phyloP scores from a whole-genome alignment of 139 green algal genomes.

The Chlamydomonas urium region DNA sequence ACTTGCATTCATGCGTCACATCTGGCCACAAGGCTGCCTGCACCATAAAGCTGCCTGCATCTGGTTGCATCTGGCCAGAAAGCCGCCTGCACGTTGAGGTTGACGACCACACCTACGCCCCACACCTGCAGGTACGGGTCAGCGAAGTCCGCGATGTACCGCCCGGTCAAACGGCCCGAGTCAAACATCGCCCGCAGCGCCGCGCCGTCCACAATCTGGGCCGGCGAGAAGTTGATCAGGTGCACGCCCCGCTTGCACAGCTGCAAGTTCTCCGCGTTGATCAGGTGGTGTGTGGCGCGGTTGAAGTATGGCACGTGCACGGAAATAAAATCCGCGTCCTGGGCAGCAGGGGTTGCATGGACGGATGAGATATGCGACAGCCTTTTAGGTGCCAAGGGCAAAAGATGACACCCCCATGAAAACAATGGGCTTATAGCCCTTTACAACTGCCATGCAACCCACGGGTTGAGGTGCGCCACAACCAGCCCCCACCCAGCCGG shows the following conservation, averaged over 20 bases:
- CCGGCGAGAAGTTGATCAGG: not conserved
- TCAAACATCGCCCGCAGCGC: not conserved
- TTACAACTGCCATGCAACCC: not conserved
- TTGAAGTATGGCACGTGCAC: not conserved
- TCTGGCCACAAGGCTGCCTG: no score
- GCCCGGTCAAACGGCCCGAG: not conserved
- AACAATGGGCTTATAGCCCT: not conserved
- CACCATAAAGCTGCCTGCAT: no score
- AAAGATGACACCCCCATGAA: no score
- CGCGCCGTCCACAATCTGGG: not conserved
- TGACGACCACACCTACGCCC: not conserved
- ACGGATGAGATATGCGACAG: no score
- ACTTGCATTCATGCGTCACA: not conserved
- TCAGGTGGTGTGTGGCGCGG: not conserved
- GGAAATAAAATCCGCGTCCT: no score
- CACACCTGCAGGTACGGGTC: conserved; percentile 4
- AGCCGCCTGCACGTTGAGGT: not conserved
- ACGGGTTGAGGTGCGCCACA: no score
- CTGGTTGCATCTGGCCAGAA: not conserved
- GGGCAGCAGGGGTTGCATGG: no score
- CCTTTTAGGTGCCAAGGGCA: no score
- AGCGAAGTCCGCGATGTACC: not conserved
- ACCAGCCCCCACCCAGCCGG: no score
- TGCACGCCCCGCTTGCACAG: not conserved
- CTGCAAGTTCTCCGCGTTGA: not conserved